Base-by-base conservation (phyloP, 805 yeast genomes). In the Debaryomyces hansenii region DNA sequence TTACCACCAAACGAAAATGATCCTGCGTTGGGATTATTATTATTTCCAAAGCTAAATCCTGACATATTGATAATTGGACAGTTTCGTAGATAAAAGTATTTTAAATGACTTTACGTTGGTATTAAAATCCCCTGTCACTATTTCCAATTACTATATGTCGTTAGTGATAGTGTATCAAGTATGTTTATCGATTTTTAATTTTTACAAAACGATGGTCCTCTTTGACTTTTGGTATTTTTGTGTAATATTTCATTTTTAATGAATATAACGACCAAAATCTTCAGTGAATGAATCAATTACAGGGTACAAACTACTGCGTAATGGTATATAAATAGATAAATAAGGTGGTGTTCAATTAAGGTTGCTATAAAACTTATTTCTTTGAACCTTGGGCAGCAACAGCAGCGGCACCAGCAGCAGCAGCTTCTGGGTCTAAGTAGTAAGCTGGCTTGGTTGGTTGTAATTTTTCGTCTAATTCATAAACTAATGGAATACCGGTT, bases 381-480 rank as follows among this genome's bases (percentile, higher is more conserved):
- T 72, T 72, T 32, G 70, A 57, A 36, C 98, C 98, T 79, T 91
- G 98, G 63, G 89, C 89, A 63, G 97, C 98, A 62, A 91, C 98
- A 51, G 97, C 97, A 67, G 97, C 97, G 57, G 97, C 98, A 81
- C 98, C 98, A 46, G 97, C 97, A 56, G 91, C 96, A 65, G 98
- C 98, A 65, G 97, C 98, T 79, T 90, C 97, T 64, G 98, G 98
- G 78, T 91, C 98, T 75, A 91, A 85, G 85, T 91, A 91, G 83
- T 91, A 90, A 61, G 95, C 84, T 59, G 90, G 87, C 84, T 90
- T 90, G 68, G 85, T 78, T 75, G 97, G 97, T 75, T 83, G 82
- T 75, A 91, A 83, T 64, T 80, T 67, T 45, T 80, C 86, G 70
- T 91, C 97, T 67, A 91, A 84, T 78, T 92, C 97, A 78, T 87